Evolutionary conservation across 2,329 filamentous ascomycete species (phyloP).

Genomic region (Penicillium palitans): DNA sequence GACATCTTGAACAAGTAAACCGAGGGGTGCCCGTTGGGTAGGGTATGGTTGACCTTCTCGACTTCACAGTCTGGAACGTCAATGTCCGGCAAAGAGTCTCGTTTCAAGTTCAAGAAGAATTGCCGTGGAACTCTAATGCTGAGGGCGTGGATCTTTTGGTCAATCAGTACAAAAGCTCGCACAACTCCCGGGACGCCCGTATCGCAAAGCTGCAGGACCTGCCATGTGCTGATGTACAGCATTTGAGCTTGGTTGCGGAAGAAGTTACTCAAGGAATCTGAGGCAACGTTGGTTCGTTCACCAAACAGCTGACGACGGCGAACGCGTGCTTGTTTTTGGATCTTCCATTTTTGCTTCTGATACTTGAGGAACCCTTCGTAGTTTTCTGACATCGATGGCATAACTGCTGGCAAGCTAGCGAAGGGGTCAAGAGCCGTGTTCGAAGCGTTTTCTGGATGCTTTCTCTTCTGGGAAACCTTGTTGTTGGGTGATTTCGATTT

Average conservation of each 20-base stretch:
- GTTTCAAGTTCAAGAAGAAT: constrained; percentile 88
- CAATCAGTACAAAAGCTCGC: constrained; percentile 85
- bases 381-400: constrained; percentile 82
- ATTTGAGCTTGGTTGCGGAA: constrained; percentile 92
- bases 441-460: constrained; percentile 65
- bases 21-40: constrained; percentile 93
- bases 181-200: constrained; percentile 86
- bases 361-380: constrained; percentile 87
- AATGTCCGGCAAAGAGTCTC: constrained; percentile 82
- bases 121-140: constrained; percentile 87
- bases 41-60: constrained; percentile 87
- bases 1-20: constrained; percentile 92
- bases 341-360: constrained; percentile 98
- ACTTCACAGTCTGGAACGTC: constrained; percentile 82
- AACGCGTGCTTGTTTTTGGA: constrained; percentile 85
- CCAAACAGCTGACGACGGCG: constrained; percentile 90
- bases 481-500: constrained; percentile 64
- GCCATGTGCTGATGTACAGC: constrained; percentile 91
- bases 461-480: constrained; percentile 64
- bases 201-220: constrained; percentile 81
- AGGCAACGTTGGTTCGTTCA: constrained; percentile 66
- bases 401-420: constrained; percentile 74
- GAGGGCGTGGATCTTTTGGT: constrained; percentile 83
- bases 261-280: constrained; percentile 65
- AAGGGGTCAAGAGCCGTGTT: constrained; percentile 72